Evolutionary conservation across 2,329 filamentous ascomycete genomes (phyloP).

Genomic region (Claviceps purpurea): DNA sequence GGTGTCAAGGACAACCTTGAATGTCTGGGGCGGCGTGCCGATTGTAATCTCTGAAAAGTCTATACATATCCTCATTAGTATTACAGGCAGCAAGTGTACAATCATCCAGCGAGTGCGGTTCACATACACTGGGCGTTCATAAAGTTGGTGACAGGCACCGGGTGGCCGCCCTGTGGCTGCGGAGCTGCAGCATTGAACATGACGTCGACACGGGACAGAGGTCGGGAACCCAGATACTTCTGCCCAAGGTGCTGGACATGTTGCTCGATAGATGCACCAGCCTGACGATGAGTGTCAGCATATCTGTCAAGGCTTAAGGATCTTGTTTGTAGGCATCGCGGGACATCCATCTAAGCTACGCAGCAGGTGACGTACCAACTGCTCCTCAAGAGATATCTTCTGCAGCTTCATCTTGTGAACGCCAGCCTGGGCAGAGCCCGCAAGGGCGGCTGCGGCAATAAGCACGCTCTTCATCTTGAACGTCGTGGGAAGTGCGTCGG

Average conservation of each 20-base stretch:
- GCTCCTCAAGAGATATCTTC: conserved; percentile 85
- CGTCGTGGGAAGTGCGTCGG: conserved; percentile 6
- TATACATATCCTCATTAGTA: conserved; percentile 19
- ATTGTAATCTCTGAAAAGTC: conserved; percentile 96
- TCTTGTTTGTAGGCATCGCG: conserved; percentile 1
- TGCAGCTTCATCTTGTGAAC: conserved; percentile 96
- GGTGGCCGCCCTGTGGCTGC: conserved; percentile 54
- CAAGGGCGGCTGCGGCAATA: conserved; percentile 65
- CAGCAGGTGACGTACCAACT: conserved; percentile 54
- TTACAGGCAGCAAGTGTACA: neutral
- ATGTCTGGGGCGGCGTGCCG: conserved; percentile 80
- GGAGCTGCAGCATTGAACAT: conserved; percentile 67
- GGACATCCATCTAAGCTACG: neutral
- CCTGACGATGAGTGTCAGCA: conserved; percentile 30
- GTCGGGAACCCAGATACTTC: conserved; percentile 82
- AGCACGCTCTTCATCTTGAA: conserved; percentile 74
- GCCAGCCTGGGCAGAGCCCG: conserved; percentile 70
- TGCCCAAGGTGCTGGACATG: conserved; percentile 77
- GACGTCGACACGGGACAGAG: conserved; percentile 54
- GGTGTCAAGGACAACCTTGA: conserved; percentile 98
- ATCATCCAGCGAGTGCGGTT: too few species aligned
- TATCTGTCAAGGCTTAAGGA: neutral
- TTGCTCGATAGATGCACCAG: conserved; percentile 62
- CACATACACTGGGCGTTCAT: conserved; percentile 92
- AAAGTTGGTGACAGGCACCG: conserved; percentile 90